Conservation (phyloP, 225 moss, liverwort and hornwort species). For the Pseudisothecium myosuroides region DNA sequence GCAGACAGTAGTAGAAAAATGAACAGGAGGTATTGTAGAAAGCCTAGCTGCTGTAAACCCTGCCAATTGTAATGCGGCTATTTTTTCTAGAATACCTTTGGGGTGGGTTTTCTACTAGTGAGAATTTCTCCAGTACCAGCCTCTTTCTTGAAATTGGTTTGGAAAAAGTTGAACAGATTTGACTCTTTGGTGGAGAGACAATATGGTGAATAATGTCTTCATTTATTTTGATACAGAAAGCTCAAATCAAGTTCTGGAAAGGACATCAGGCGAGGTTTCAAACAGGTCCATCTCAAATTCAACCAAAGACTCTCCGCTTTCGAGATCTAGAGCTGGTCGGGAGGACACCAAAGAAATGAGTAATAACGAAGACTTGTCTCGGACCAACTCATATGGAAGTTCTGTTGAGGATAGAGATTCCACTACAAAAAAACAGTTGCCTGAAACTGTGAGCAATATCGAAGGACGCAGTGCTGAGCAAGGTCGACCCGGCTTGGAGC, state of each 20-base stretch:
- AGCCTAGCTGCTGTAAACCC: not conserved
- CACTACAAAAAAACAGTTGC: conserved; percentile 11
- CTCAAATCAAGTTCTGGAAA: conserved; percentile 5
- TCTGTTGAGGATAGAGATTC: conserved; percentile 19
- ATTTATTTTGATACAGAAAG: conserved; percentile 18
- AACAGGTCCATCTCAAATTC: conserved; percentile 7
- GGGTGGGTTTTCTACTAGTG: not conserved
- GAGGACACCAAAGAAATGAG: conserved; percentile 30
- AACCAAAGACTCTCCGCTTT: not conserved
- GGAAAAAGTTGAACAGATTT: not conserved
- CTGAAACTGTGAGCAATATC: conserved; percentile 11
- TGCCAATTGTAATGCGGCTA: not conserved
- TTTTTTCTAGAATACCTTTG: not conserved
- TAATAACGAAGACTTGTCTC: conserved; percentile 17
- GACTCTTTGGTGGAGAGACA: not conserved
- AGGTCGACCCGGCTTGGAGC: not conserved
- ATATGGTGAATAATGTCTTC: not conserved
- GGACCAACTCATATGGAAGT: conserved; percentile 24
- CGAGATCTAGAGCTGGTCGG: not conserved
- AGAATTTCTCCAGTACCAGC: not conserved
- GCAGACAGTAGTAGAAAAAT: not conserved
- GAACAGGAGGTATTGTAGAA: not conserved
- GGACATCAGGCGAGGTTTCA: conserved; percentile 11
- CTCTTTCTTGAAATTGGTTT: not conserved
- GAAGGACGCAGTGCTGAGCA: conserved; percentile 7